Evolutionary conservation across 2,329 filamentous ascomycete species (phyloP).

Genomic region (Fusarium compactum): DNA sequence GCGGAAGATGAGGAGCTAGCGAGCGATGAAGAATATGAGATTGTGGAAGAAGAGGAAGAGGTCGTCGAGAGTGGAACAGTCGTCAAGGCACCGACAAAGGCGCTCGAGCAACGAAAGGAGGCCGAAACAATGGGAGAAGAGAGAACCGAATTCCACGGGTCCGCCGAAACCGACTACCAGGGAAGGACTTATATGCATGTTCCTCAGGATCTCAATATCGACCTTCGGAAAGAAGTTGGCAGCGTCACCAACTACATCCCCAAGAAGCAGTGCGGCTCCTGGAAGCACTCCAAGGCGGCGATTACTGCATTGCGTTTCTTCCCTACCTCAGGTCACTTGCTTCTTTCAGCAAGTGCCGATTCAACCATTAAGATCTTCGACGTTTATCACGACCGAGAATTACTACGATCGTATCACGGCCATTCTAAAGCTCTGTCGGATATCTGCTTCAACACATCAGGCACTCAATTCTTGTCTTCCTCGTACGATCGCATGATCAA

Average conservation of each 20-base stretch:
- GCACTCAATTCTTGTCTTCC: conserved; percentile 87
- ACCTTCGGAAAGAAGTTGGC: conserved; percentile 83
- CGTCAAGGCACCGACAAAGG: conserved; percentile 66
- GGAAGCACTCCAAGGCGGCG: conserved; percentile 87
- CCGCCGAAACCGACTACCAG: conserved; percentile 88
- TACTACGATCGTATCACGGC: conserved; percentile 90
- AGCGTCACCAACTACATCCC: conserved; percentile 91
- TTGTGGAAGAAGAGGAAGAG: conserved; percentile 78
- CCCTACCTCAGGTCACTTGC: conserved; percentile 85
- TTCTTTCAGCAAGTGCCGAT: conserved; percentile 91
- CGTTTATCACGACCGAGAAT: conserved; percentile 87
- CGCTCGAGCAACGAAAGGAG: conserved; percentile 68
- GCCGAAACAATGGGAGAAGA: conserved; percentile 75
- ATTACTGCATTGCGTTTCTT: conserved; percentile 93
- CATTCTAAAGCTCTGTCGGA: conserved; percentile 93
- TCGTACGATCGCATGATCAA: conserved; percentile 98
- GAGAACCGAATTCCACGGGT: conserved; percentile 88
- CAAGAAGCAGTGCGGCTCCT: conserved; percentile 92
- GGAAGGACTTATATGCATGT: conserved; percentile 98
- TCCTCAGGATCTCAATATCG: conserved; percentile 88
- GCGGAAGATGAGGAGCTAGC: conserved; percentile 80
- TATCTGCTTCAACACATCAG: conserved; percentile 84
- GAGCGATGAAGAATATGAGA: conserved; percentile 83
- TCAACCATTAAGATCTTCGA: conserved; percentile 95
- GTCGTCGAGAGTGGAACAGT: conserved; percentile 74